Percentiles rank a stretch among this genome's conserved stretches.
These are phyloP conservation scores for Phialemonium atrogriseum DNA, from an alignment of 2,329 filamentous ascomycete species.

Conservation along the genomic window DNA sequence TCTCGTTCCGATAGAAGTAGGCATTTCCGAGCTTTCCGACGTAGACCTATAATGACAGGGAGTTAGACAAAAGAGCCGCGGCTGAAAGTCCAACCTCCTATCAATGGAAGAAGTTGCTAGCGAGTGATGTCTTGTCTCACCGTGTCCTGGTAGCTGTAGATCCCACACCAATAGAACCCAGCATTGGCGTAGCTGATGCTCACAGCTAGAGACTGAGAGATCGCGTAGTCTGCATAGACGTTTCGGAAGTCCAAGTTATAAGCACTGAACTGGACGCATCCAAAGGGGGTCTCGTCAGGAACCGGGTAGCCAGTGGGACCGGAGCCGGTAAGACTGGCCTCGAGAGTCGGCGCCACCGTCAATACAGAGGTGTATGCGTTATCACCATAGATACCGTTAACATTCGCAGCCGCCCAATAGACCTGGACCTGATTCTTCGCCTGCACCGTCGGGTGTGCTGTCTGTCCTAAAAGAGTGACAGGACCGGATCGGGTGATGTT, in stretches of 20 bases:
- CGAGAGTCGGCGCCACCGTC: conserved; percentile 54
- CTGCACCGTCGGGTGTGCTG: conserved; percentile 32
- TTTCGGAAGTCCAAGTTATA: conserved; percentile 58
- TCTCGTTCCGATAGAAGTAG: conserved; percentile 52
- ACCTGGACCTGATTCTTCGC: conserved; percentile 42
- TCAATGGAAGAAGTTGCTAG: conserved; percentile 11
- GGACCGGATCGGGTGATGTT: conserved; percentile 56
- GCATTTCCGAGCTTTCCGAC: conserved; percentile 55
- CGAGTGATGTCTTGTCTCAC: conserved; percentile 26
- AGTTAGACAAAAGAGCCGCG: too few species aligned
- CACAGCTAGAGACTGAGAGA: conserved; percentile 27
- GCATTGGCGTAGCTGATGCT: conserved; percentile 55
- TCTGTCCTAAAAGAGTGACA: conserved; percentile 53
- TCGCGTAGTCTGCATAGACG: conserved; percentile 15
- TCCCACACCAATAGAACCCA: conserved; percentile 58
- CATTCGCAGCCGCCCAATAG: conserved; percentile 49
- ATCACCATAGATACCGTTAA: conserved; percentile 36
- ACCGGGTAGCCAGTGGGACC: conserved; percentile 56
- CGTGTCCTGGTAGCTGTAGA: conserved; percentile 63
- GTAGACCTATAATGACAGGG: conserved; percentile 37
- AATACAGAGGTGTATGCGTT: conserved; percentile 56
- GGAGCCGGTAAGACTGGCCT: conserved; percentile 52
- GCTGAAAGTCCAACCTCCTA: background rate
- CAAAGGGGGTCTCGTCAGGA: conserved; percentile 52
- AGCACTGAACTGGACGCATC: conserved; percentile 52